Base-by-base conservation (phyloP, 139 green algal species). In the Gonium pectorale region DNA sequence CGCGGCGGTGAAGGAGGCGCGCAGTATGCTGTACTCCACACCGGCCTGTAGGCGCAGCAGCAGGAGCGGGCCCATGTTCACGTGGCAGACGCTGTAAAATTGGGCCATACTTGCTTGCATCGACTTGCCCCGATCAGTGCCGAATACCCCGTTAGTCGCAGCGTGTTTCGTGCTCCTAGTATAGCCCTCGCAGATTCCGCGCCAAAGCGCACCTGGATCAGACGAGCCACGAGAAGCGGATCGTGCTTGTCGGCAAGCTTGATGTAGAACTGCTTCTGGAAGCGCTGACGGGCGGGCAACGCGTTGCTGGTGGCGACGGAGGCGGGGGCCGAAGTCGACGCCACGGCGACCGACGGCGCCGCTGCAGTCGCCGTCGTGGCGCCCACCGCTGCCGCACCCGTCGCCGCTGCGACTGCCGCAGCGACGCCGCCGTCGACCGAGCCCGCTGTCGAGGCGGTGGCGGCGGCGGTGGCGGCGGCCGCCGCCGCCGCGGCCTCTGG, bases 181-280 rank as follows among this genome's bases (percentile, higher is more conserved):
- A n/a, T n/a, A n/a, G n/a, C n/a, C n/a, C n/a, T n/a, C n/a, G n/a
- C n/a, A n/a, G n/a, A n/a, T n/a, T n/a, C n/a, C n/a, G n/a, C n/a
- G n/a, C n/a, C n/a, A 52, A n/a, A 17, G 19, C 44, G 41, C 72
- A 82, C 82, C 64, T 75, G 44, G 17, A 94, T 44, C 40, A 94
- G 56, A 24, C 67, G 80, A 19, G 44, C 33, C 22, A 89, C 33
- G n/a, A 94, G 83, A 54, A 89, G 2, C 3, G 59, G 73, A 75
- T 94, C 91, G 11, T 85, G 75, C 71, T 88, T 92, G 51, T 92
- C 89, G 26, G 87, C 91, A 22, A 94, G 49, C 60, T 84, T 84
- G 31, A 84, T 75, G 62, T 67, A 82, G 52, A 62, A 82, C 38
- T 83, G 62, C 60, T 77, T 75, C 5, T 66, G 62, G 46, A 87